These are phyloP conservation scores for Umbelopsis sp. DNA, from an alignment of 192 early-diverging fungal genomes.

Conservation along the genomic window DNA sequence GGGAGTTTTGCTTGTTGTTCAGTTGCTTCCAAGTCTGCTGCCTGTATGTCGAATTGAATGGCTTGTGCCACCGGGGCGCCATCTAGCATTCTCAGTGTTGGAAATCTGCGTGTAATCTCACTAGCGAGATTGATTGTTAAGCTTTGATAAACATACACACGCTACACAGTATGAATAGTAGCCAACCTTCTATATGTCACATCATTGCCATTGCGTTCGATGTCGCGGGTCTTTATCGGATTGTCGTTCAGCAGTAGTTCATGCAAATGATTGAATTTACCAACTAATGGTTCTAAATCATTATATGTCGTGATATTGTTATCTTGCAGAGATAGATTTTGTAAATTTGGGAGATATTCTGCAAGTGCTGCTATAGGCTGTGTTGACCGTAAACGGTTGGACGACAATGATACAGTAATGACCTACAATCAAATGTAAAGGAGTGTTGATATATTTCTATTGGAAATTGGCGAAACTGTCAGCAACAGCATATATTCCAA, in stretches of 20 bases:
- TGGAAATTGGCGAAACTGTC: background rate
- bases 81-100: constrained; percentile 41
- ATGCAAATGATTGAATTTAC: constrained; percentile 30
- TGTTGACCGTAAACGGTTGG: constrained; percentile 34
- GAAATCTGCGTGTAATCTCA: constrained; percentile 39
- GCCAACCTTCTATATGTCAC: constrained; percentile 32
- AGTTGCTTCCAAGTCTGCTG: constrained; percentile 1
- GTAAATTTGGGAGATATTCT: constrained; percentile 41
- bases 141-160: background rate
- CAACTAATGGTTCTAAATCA: constrained; percentile 36
- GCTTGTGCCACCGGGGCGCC: constrained; percentile 29
- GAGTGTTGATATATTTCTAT: background rate
- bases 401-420: constrained; percentile 41
- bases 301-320: constrained; percentile 39
- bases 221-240: constrained; percentile 31
- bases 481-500: background rate
- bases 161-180: background rate
- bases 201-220: constrained; percentile 33
- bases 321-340: constrained; percentile 47
- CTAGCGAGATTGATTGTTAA: background rate
- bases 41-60: constrained; percentile 34
- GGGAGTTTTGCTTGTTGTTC: constrained; percentile 20
- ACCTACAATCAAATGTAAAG: constrained; percentile 24
- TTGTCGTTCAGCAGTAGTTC: constrained; percentile 48
- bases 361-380: constrained; percentile 29